Base-by-base conservation (phyloP, 768 basidiomycete genomes). In the Lanmaoa pseudosensibilis region DNA sequence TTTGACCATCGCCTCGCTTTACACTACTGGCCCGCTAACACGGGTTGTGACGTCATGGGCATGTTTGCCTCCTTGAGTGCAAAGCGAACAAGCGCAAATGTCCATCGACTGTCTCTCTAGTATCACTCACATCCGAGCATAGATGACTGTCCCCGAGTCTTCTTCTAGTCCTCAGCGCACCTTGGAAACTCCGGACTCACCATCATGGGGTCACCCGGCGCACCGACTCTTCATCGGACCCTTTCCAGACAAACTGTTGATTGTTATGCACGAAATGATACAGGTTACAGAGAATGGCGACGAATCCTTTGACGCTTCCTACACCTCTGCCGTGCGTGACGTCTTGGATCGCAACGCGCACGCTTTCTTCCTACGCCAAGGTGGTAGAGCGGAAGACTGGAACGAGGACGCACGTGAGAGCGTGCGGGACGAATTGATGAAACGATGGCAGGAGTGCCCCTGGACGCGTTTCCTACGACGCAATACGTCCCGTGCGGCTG, bases 221-320 rank as follows among this genome's bases (percentile, higher is more conserved):
- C 56, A 76, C 52, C 80, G 91, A 32, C 69, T 86, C 50, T 92
- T 92, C 71, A 76, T 93, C 43, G 91, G 91, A 0, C 87, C 90
- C 4, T 79, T 92, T 76, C 90, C 89, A 13, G 84, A 86, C 65
- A 82, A 78, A 54, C 76, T 83, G 54, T 71, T 83, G 52, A 72
- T 72, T 4, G 70, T 69, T 49, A 70, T 73, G 44, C 77, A 82
- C 59, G 68, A 66, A n/a, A 65, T 59, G 18, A 11, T 19, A 12
- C 56, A 43, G 23, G 41, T 37, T 6, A 7, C 49, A 48, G 49
- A 72, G 18, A 67, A 67, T n/a, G 70, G 72, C 58, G 73, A 71
- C 60, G 74, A 70, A 4, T 21, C 56, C 32, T 37, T 56, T 66
- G 77, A 57, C 64, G 74, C 47, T 68, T 83, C 51, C 30, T 65